A percentile compares a stretch with the other conserved stretches of the same genome.
phyloP scores from a whole-genome alignment of 805 yeast species.

The Cephaloascus fragrans region DNA sequence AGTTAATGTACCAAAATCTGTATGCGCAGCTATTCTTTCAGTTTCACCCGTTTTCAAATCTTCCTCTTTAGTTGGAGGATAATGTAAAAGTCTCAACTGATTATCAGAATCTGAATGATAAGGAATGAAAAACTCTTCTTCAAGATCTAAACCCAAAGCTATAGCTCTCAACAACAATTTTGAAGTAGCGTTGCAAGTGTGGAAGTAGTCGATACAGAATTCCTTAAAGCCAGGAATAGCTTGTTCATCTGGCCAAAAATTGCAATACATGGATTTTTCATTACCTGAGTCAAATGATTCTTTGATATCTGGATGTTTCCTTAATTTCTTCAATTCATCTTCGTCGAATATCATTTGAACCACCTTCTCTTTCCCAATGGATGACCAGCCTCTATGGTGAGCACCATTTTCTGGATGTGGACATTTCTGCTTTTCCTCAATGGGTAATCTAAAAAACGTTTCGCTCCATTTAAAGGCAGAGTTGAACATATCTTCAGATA shows the following conservation, averaged over 20 bases:
- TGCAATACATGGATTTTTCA: constrained; percentile 12
- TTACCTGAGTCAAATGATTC: constrained; percentile 21
- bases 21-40: constrained; percentile 15
- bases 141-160: constrained; percentile 11
- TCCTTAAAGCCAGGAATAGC: constrained; percentile 14
- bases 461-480: constrained; percentile 12
- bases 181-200: constrained; percentile 7
- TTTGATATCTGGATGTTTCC: constrained; percentile 14
- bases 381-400: constrained; percentile 12
- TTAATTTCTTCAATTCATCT: constrained; percentile 12
- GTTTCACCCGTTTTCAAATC: constrained; percentile 8
- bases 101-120: constrained; percentile 12
- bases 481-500: constrained; percentile 6
- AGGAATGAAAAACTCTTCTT: constrained; percentile 9
- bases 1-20: constrained; percentile 15
- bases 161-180: constrained; percentile 10
- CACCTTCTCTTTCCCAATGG: constrained; percentile 11
- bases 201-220: constrained; percentile 9
- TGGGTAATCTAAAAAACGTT: constrained; percentile 9
- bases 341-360: constrained; percentile 15
- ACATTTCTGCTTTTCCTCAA: constrained; percentile 13
- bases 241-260: constrained; percentile 15
- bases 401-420: constrained; percentile 12
- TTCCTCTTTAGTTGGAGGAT: constrained; percentile 11
- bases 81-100: constrained; percentile 11